Base-by-base conservation (phyloP, 495 filamentous ascomycete species). In the Terfezia boudieri region DNA sequence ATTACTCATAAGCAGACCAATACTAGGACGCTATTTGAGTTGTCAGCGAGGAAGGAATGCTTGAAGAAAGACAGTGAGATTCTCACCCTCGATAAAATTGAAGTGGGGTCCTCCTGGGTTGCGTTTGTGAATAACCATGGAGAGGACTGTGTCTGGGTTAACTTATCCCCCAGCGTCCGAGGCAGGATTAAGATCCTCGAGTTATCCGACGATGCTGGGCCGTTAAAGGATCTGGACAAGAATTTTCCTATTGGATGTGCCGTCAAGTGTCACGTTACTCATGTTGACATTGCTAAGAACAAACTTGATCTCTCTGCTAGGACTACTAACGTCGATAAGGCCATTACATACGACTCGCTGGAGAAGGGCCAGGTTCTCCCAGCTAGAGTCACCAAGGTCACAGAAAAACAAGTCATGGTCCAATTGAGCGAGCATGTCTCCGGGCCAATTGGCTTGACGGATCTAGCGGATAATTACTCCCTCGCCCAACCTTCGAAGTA, bases 201-300 rank as follows among this genome's bases (percentile, higher is more conserved):
- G 68, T 75, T 92, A 17, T 83, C 84, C 0, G 85, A 94, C 57
- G 85, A 95, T 62, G 66, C 92, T 17, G 81, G 84, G 9, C 71
- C 80, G 50, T 68, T 94, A 49, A 72, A 77, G 26, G 75, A 93
- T 61, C 67, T 94, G 7, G 74, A 77, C n/a, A 76, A 80, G 59
- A 82, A 81, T 65, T 96, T 90, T 69, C 89, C 90, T 2, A 67
- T 93, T 53, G 90, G 90, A 22, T 90, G 80, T 37, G 89, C 86
- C 4, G 66, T 98, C 48, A 78, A 76, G 63, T 82, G 83, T 14
- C 78, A 79, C 26, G 86, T 94, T 37, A 75, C 82, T 43, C 70
- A 70, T 14, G 79, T 94, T n/a, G 77, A 95, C 64, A 58, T 71
- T n/a, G 73, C 73, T 9, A 80, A 82, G 56, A 78, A 77, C 49